Percentiles rank a stretch among this genome's conserved stretches.
These are phyloP conservation scores for Populus euphratica DNA, from an alignment of 345 rosid genomes.

Conservation along the genomic window DNA sequence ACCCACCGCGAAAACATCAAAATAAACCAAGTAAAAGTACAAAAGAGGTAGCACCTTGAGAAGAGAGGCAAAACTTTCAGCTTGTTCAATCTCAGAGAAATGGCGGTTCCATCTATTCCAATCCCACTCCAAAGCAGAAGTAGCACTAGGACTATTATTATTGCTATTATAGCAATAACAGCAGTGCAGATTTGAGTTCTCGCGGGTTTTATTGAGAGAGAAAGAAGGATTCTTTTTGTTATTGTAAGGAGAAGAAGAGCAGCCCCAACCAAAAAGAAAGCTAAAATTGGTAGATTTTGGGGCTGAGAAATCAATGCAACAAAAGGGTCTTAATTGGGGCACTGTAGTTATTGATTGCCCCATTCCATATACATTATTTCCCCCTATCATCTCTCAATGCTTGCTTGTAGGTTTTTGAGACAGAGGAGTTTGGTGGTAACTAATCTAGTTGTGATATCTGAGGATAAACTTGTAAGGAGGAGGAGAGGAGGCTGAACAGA, in stretches of 20 bases:
- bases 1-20: not conserved
- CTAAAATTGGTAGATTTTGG: slow-evolving; percentile 30
- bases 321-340: slow-evolving; percentile 37
- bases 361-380: slow-evolving; percentile 35
- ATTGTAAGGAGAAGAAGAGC: not conserved
- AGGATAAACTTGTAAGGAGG: not conserved
- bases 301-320: slow-evolving; percentile 29
- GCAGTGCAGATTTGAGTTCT: slow-evolving; percentile 30
- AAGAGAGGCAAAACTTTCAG: slow-evolving; percentile 69
- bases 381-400: slow-evolving; percentile 31
- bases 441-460: not conserved
- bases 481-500: not conserved
- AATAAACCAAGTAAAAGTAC: not conserved
- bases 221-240: slow-evolving; percentile 2
- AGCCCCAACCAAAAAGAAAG: slow-evolving; percentile 34
- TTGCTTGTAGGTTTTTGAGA: not conserved
- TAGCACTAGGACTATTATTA: slow-evolving; percentile 15
- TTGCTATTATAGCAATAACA: slow-evolving; percentile 31
- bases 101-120: slow-evolving; percentile 90
- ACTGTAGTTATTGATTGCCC: slow-evolving; percentile 34
- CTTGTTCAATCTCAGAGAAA: slow-evolving; percentile 72
- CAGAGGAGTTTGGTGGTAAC: not conserved
- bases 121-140: slow-evolving; percentile 66
- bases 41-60: slow-evolving; percentile 54
- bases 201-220: slow-evolving; percentile 26